Evolutionary conservation across 352 stramenopile genomes (phyloP).

Genomic region (Peronospora destructor): DNA sequence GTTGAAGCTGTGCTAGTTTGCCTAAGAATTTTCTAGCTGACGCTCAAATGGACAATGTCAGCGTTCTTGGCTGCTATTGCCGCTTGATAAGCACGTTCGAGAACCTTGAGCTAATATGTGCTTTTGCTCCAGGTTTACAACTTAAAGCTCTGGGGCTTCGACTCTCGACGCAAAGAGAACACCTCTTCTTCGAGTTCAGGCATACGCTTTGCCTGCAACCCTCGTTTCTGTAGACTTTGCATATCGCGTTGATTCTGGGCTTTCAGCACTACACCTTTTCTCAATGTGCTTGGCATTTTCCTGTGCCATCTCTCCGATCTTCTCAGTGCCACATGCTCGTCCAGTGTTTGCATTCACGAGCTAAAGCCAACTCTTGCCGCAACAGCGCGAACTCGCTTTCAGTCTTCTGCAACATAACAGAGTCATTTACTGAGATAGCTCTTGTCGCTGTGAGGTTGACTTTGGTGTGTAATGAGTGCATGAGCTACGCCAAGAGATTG

Average conservation of each 20-base stretch:
- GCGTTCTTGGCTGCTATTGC: slow-evolving; percentile 68
- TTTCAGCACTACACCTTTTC: slow-evolving; percentile 19
- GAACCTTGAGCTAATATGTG: slow-evolving; percentile 64
- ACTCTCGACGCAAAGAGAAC: slow-evolving; percentile 31
- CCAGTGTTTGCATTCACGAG: slow-evolving; percentile 1
- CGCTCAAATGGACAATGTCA: slow-evolving; percentile 73
- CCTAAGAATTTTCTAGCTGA: slow-evolving; percentile 62
- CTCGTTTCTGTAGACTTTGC: slow-evolving; percentile 30
- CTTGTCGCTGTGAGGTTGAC: not conserved
- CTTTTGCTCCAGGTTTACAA: slow-evolving; percentile 73
- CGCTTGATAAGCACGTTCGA: slow-evolving; percentile 46
- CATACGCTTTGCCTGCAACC: slow-evolving; percentile 25
- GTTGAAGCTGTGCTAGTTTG: slow-evolving; percentile 43
- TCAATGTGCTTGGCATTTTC: slow-evolving; percentile 23
- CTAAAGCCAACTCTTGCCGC: slow-evolving; percentile 10
- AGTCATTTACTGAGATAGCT: not conserved
- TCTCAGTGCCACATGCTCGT: not conserved
- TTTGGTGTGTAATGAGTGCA: slow-evolving; percentile 12
- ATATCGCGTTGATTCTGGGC: slow-evolving; percentile 31
- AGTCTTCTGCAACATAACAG: slow-evolving; percentile 5
- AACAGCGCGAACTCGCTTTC: slow-evolving; percentile 18
- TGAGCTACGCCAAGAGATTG: slow-evolving; percentile 24
- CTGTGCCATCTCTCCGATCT: slow-evolving; percentile 20
- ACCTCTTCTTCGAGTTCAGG: slow-evolving; percentile 52
- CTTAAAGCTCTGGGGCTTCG: slow-evolving; percentile 56